A percentile compares a stretch with the other conserved stretches of the same genome.
Conservation (phyloP, 331 rosid species). For the Quercus tomentella region DNA sequence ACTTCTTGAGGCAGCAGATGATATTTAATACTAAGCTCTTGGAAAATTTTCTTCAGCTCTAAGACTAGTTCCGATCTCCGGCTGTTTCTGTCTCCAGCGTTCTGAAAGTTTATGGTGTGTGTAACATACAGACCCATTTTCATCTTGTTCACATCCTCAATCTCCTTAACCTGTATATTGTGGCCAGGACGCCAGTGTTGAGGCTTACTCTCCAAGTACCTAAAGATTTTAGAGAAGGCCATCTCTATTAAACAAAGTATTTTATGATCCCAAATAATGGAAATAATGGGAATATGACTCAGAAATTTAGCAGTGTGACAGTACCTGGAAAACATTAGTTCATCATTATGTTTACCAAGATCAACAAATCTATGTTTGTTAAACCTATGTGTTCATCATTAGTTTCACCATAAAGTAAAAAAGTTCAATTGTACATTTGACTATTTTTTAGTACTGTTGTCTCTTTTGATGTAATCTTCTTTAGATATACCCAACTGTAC, state of each 20-base stretch:
- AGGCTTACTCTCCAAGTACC: slow-evolving; percentile 78
- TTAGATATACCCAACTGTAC: no score
- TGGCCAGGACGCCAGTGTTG: slow-evolving; percentile 69
- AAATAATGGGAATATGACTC: background rate
- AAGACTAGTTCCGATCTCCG: slow-evolving; percentile 71
- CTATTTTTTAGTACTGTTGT: no score
- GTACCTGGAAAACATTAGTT: background rate
- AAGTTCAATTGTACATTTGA: no score
- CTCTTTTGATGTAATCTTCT: no score
- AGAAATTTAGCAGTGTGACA: background rate
- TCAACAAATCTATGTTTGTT: background rate
- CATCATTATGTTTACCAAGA: background rate
- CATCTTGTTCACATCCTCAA: slow-evolving; percentile 69
- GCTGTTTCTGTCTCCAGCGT: slow-evolving; percentile 52
- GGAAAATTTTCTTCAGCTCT: slow-evolving; percentile 71
- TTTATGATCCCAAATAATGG: background rate
- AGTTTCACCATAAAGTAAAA: no score
- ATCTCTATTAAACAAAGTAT: background rate
- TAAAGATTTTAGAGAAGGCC: slow-evolving; percentile 17
- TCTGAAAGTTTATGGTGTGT: slow-evolving; percentile 89
- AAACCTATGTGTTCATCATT: background rate
- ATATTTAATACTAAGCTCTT: slow-evolving; percentile 66
- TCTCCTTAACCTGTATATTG: slow-evolving; percentile 56
- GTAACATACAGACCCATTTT: slow-evolving; percentile 42
- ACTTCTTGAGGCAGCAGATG: slow-evolving; percentile 73